These are phyloP conservation scores for Ophiobolus disseminans DNA, from an alignment of 2,329 filamentous ascomycete genomes.

Conservation along the genomic window DNA sequence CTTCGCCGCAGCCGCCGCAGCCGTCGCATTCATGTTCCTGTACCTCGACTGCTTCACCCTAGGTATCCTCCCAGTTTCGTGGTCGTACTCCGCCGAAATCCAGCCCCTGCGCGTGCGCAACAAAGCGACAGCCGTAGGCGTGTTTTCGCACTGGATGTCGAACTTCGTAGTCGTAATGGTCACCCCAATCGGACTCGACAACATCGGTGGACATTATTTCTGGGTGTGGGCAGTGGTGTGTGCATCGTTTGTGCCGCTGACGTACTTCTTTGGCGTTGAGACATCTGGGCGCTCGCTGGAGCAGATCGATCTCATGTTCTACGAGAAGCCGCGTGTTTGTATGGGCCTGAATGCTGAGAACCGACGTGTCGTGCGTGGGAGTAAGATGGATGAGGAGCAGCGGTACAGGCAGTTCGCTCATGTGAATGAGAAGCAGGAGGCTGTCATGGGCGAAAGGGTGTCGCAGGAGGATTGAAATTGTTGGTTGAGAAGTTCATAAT, in stretches of 20 bases:
- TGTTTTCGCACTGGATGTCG: conserved; percentile 57
- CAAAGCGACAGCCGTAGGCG: conserved; percentile 59
- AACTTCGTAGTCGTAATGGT: conserved; percentile 62
- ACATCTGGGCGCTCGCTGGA: conserved; percentile 34
- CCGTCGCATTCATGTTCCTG: conserved; percentile 51
- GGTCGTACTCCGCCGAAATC: conserved; percentile 60
- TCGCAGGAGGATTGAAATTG: conserved; percentile 3
- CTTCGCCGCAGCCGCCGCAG: conserved; percentile 37
- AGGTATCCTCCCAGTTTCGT: conserved; percentile 49
- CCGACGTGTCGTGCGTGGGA: conserved; percentile 23
- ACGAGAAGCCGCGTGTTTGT: conserved; percentile 36
- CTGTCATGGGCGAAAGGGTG: conserved; percentile 7
- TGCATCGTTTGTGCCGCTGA: conserved; percentile 57
- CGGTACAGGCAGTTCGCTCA: conserved; percentile 28
- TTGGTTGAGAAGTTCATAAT: no score
- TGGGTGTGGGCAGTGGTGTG: conserved; percentile 61
- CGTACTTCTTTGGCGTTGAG: conserved; percentile 48
- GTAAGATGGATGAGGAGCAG: conserved; percentile 30
- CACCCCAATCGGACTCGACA: conserved; percentile 48
- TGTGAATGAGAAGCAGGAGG: conserved; percentile 13
- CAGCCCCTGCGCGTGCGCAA: conserved; percentile 57
- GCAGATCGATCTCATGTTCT: conserved; percentile 42
- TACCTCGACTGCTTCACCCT: conserved; percentile 31
- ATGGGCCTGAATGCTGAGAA: conserved; percentile 44
- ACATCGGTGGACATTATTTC: conserved; percentile 53